Evolutionary conservation across 176 grass and related monocot genomes (phyloP), one percentile per base, ranked within the genome.

Genomic region (Olyra latifolia): DNA sequence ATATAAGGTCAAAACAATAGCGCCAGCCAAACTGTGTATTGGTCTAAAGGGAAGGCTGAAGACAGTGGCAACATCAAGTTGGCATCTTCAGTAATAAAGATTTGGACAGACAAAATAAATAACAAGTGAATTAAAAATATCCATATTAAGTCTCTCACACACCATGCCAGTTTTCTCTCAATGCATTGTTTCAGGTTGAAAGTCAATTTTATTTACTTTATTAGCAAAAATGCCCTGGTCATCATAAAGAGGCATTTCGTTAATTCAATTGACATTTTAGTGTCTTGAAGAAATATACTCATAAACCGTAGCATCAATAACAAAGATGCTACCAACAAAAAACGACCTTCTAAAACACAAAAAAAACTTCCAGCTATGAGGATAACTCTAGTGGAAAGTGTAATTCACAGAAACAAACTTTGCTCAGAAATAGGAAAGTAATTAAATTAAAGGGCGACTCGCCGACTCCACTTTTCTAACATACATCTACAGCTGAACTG

Each of bases 261-360:
- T 52, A 27, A 10, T 78, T 78, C 49, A 13, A 35, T 7, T 78
- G 29, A 53, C 4, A 8, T 78, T 71, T 50, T 35, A 38, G 25
- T 65, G 41, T 57, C 32, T 74, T 86, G 47, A 71, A 47, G 44
- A 71, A 63, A 63, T 63, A 35, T 10, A 64, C 16, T 64, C 64
- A 44, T 67, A 29, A 35, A 56, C 54, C 17, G n/a, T 74, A 7
- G 30, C 29, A 55, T 39, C 30, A 24, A 55, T 27, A 40, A 74
- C 29, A 74, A 24, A 56, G 49, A 52, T 15, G n/a, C 30, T 55
- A 74, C 49, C 28, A 38, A 56, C 29, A 56, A 74, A 54, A 55
- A 72, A 77, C 2, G 0, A 63, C 2, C 24, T 74, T 50, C 45
- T 40, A 56, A 6, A 74, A 12, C 50, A 57, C n/a, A 74, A 55